Percentiles rank a stretch among this genome's conserved stretches.
phyloP scores from a whole-genome alignment of 1,284 basidiomycete genomes.

The Microbotryum saponariae region DNA sequence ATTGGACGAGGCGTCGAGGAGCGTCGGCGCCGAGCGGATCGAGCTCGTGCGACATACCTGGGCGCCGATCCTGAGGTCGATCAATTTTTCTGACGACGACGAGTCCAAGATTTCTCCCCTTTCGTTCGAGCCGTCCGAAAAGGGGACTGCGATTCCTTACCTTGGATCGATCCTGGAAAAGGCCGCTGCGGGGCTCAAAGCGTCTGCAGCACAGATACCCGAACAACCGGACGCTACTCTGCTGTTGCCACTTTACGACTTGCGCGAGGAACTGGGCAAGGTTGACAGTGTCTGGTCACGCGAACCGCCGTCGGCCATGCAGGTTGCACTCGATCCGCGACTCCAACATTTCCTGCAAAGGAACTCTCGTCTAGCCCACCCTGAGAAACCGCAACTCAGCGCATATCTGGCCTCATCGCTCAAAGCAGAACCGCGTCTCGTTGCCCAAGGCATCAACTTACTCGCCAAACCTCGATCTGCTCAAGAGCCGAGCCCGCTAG shows the following conservation, averaged over 20 bases:
- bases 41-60: conserved; percentile 43
- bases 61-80: not conserved
- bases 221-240: not conserved
- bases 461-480: not conserved
- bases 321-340: not conserved
- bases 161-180: conserved; percentile 6
- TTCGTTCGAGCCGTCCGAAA: not conserved
- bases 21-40: conserved; percentile 55
- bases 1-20: conserved; percentile 65
- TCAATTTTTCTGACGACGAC: conserved; percentile 4
- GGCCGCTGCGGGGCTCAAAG: not conserved
- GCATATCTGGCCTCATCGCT: conserved; percentile 5
- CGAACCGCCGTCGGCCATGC: not conserved
- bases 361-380: not conserved
- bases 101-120: not conserved
- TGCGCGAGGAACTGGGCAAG: not conserved
- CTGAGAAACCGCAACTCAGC: conserved; percentile 1
- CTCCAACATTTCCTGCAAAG: conserved; percentile 3
- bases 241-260: conserved; percentile 1
- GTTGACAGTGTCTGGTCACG: not conserved
- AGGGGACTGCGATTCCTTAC: conserved; percentile 4
- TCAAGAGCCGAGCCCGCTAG: conserved; percentile 2
- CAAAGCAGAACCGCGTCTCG: conserved; percentile 4
- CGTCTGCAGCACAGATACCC: not conserved
- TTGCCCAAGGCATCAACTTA: not conserved